These are phyloP conservation scores for Coemansia umbellata DNA, from an alignment of 192 early-diverging fungal genomes.

Conservation along the genomic window DNA sequence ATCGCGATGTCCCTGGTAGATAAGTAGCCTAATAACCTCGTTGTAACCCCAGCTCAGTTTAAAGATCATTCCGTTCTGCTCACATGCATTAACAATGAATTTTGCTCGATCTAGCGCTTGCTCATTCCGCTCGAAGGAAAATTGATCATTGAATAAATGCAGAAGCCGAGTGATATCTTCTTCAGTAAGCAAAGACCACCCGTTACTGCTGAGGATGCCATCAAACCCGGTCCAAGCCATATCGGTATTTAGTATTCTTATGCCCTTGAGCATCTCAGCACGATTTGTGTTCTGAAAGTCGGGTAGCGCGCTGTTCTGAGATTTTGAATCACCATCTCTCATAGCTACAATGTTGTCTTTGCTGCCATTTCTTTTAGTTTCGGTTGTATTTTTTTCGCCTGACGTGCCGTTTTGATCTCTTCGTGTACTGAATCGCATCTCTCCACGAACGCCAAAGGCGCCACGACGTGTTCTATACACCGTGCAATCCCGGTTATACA, in stretches of 20 bases:
- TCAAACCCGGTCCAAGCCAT: constrained; percentile 30
- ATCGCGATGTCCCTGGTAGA: constrained; percentile 14
- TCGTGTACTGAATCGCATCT: neutral
- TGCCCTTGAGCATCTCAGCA: constrained; percentile 17
- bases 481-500: too few species aligned
- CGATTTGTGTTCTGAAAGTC: constrained; percentile 20
- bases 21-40: constrained; percentile 35
- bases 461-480: too few species aligned
- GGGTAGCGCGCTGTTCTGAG: neutral
- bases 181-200: constrained; percentile 30
- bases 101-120: constrained; percentile 12
- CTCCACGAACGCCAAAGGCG: neutral
- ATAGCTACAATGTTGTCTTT: neutral
- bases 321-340: neutral
- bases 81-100: constrained; percentile 8
- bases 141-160: constrained; percentile 37
- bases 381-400: neutral
- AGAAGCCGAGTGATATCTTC: constrained; percentile 29
- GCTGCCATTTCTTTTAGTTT: neutral
- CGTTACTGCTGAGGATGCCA: constrained; percentile 10
- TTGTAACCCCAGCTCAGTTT: constrained; percentile 17
- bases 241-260: constrained; percentile 14
- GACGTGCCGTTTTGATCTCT: neutral
- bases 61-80: constrained; percentile 4
- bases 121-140: constrained; percentile 15